Evolutionary conservation across 139 green algal genomes (phyloP).

Genomic region (Chloropicon primus): DNA sequence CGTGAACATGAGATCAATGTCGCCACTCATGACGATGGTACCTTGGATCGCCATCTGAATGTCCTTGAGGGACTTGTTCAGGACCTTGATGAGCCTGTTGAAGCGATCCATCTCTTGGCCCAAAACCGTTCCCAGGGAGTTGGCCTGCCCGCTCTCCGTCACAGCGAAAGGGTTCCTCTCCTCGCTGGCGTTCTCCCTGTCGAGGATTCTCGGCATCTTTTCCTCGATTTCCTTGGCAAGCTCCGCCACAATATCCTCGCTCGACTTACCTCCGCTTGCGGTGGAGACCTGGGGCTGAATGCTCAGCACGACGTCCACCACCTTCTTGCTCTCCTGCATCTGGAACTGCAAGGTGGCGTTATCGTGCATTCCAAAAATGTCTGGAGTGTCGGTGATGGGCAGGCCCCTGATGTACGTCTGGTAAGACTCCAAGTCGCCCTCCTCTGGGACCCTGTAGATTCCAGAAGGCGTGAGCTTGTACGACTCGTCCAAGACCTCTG

Average conservation of each 20-base stretch:
- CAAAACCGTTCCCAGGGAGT: conserved; percentile 13
- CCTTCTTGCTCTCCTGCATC: background rate
- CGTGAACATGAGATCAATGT: background rate
- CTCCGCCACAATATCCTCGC: conserved; percentile 42
- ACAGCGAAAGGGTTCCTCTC: background rate
- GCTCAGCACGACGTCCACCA: background rate
- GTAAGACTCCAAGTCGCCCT: background rate
- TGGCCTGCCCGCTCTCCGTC: conserved; percentile 14
- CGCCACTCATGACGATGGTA: background rate
- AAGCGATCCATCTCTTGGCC: conserved; percentile 11
- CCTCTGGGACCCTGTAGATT: conserved; percentile 30
- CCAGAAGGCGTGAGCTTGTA: conserved; percentile 36
- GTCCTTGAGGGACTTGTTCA: background rate
- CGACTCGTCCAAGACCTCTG: background rate
- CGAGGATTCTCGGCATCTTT: conserved; percentile 33
- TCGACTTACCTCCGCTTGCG: conserved; percentile 15
- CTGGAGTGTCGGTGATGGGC: conserved; percentile 28
- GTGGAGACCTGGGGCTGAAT: background rate
- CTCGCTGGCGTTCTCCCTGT: conserved; percentile 16
- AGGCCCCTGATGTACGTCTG: conserved; percentile 7
- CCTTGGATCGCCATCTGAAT: background rate
- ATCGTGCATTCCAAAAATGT: conserved; percentile 52
- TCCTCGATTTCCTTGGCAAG: conserved; percentile 42
- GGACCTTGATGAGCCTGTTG: conserved; percentile 20
- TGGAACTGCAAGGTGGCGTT: conserved; percentile 28